phyloP scores from a whole-genome alignment of 1,139 yeast species.

The Pichia inconspicua region DNA sequence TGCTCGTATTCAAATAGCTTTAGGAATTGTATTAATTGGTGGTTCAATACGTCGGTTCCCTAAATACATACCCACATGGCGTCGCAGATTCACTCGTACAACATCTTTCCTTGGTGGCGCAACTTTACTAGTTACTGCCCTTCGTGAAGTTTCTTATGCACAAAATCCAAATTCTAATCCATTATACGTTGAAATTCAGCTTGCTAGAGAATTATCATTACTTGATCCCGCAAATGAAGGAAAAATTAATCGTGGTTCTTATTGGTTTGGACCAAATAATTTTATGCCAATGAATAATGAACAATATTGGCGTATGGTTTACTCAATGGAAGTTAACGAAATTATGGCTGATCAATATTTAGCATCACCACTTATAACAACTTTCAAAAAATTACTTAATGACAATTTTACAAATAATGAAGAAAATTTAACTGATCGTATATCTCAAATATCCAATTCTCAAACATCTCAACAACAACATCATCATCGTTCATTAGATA shows the following conservation, averaged over 20 bases:
- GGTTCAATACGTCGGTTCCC: slow-evolving; percentile 15
- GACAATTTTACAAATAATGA: slow-evolving; percentile 1
- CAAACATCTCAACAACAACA: slow-evolving; percentile 2
- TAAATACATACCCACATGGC: background rate
- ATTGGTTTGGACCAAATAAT: slow-evolving; percentile 25
- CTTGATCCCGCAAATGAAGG: slow-evolving; percentile 13
- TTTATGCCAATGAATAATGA: slow-evolving; percentile 26
- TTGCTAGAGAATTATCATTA: slow-evolving; percentile 20
- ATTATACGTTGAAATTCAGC: slow-evolving; percentile 21
- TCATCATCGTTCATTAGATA: slow-evolving; percentile 2
- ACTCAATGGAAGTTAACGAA: slow-evolving; percentile 14
- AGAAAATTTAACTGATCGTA: background rate
- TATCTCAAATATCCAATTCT: background rate
- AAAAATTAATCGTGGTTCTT: slow-evolving; percentile 14
- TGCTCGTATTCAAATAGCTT: slow-evolving; percentile 18
- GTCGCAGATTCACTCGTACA: slow-evolving; percentile 6
- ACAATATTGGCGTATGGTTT: slow-evolving; percentile 17
- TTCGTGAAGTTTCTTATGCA: slow-evolving; percentile 11
- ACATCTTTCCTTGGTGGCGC: slow-evolving; percentile 10
- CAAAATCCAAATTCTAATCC: slow-evolving; percentile 20
- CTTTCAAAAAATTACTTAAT: slow-evolving; percentile 4
- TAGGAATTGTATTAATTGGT: slow-evolving; percentile 16
- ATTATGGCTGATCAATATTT: slow-evolving; percentile 17
- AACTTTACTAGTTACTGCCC: slow-evolving; percentile 5
- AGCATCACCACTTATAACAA: slow-evolving; percentile 9